These are phyloP conservation scores for Pelargonium cotyledonis DNA, from an alignment of 441 rosid genomes.

Conservation along the genomic window DNA sequence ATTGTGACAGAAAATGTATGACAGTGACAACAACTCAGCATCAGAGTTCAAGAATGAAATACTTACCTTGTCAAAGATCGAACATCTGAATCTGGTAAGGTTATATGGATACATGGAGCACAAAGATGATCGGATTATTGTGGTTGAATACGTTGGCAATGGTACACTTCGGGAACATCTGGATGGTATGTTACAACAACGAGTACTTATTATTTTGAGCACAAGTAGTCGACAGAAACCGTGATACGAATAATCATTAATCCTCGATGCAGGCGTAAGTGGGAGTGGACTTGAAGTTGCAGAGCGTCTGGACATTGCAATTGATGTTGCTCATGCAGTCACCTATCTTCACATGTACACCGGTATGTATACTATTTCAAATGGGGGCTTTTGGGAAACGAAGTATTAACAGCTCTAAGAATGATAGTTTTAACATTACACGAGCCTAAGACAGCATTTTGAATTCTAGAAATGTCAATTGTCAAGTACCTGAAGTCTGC, in stretches of 20 bases:
- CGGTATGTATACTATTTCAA: constrained; percentile 34
- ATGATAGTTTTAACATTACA: background rate
- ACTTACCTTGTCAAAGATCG: constrained; percentile 61
- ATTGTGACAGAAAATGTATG: constrained; percentile 54
- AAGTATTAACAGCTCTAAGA: background rate
- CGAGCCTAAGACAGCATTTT: background rate
- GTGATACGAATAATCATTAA: constrained; percentile 61
- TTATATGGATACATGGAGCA: constrained; percentile 63
- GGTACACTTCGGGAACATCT: constrained; percentile 89
- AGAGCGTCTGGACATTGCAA: constrained; percentile 67
- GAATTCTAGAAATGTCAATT: background rate
- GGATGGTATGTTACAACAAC: constrained; percentile 52
- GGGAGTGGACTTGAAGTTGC: constrained; percentile 57
- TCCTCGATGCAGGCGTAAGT: constrained; percentile 40
- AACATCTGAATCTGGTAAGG: constrained; percentile 75
- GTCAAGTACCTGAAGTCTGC: background rate
- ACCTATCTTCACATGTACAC: constrained; percentile 97
- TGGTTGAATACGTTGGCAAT: constrained; percentile 75
- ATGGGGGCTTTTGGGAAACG: constrained; percentile 31
- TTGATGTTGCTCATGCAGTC: constrained; percentile 85
- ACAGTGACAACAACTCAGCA: constrained; percentile 50
- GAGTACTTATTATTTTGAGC: background rate
- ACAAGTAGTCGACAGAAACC: constrained; percentile 40
- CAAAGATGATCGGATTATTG: constrained; percentile 60
- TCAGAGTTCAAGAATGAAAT: constrained; percentile 77